Evolutionary conservation across 768 basidiomycete genomes (phyloP).

Genomic region (Coprinopsis strossmayeri): DNA sequence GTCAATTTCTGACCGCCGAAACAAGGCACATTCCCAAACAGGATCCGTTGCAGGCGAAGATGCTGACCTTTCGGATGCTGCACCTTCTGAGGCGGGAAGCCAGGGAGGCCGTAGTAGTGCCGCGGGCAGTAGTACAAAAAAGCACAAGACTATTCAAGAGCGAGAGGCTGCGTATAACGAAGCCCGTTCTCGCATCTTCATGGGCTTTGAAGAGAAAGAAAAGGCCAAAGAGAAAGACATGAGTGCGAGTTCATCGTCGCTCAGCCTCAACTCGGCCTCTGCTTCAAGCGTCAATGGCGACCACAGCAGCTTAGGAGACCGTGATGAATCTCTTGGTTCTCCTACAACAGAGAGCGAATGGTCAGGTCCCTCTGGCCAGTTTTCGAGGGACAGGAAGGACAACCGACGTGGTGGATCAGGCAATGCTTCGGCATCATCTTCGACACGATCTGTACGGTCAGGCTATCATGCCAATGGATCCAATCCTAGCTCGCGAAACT

Average conservation of each 20-base stretch:
- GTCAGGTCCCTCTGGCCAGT: constrained; percentile 48
- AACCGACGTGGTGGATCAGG: constrained; percentile 34
- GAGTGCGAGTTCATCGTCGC: constrained; percentile 71
- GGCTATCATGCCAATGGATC: constrained; percentile 34
- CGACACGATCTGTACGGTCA: constrained; percentile 55
- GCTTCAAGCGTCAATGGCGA: constrained; percentile 42
- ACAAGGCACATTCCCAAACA: constrained; percentile 60
- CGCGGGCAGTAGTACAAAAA: constrained; percentile 51
- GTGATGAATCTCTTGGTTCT: constrained; percentile 64
- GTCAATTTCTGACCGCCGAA: constrained; percentile 43
- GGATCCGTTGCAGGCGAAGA: constrained; percentile 73
- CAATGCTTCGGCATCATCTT: constrained; percentile 45
- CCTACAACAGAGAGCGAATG: constrained; percentile 80
- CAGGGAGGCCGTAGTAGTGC: constrained; percentile 61
- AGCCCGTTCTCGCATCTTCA: constrained; percentile 81
- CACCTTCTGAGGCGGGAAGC: constrained; percentile 78
- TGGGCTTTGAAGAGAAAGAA: constrained; percentile 72
- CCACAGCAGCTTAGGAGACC: constrained; percentile 55
- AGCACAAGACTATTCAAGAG: constrained; percentile 75
- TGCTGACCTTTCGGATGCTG: constrained; percentile 68
- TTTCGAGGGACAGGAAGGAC: constrained; percentile 51
- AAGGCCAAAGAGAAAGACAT: constrained; percentile 67
- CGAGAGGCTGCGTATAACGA: constrained; percentile 88
- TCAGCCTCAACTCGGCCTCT: constrained; percentile 65
- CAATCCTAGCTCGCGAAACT: constrained; percentile 62